Evolutionary conservation across 208 protist species (phyloP).

Genomic region (Crithidia acanthocephali): DNA sequence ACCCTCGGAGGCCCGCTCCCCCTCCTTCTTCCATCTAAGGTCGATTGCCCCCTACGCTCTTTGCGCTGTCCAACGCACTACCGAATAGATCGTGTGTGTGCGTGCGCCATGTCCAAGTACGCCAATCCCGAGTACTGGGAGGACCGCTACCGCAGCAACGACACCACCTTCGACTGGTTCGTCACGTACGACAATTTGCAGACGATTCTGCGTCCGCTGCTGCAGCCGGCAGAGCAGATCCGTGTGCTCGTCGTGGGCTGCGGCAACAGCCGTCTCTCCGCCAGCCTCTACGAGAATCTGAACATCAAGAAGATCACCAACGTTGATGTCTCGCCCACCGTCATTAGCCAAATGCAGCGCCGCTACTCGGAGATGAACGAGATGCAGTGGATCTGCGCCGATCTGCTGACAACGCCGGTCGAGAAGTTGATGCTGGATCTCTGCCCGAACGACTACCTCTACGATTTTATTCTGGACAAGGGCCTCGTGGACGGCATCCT

Average conservation of each 20-base stretch:
- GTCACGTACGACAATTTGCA: slow-evolving; percentile 90
- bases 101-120: slow-evolving; percentile 85
- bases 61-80: no score
- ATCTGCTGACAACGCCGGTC: slow-evolving; percentile 75
- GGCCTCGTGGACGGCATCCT: slow-evolving; percentile 87
- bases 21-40: neutral
- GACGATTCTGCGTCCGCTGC: slow-evolving; percentile 65
- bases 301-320: slow-evolving; percentile 91
- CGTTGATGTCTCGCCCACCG: slow-evolving; percentile 89
- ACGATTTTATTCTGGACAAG: slow-evolving; percentile 93
- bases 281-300: slow-evolving; percentile 82
- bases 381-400: slow-evolving; percentile 88
- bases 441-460: slow-evolving; percentile 81
- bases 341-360: slow-evolving; percentile 89
- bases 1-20: no score
- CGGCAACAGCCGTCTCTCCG: slow-evolving; percentile 88
- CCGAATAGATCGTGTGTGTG: no score
- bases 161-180: slow-evolving; percentile 94
- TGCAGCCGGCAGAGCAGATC: slow-evolving; percentile 81
- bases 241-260: slow-evolving; percentile 89
- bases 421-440: slow-evolving; percentile 83
- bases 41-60: no score
- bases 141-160: slow-evolving; percentile 91
- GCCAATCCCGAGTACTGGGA: slow-evolving; percentile 93
- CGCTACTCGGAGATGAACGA: slow-evolving; percentile 85